Evolutionary conservation across 768 basidiomycete species (phyloP).

Genomic region (Basidioascus undulatus): DNA sequence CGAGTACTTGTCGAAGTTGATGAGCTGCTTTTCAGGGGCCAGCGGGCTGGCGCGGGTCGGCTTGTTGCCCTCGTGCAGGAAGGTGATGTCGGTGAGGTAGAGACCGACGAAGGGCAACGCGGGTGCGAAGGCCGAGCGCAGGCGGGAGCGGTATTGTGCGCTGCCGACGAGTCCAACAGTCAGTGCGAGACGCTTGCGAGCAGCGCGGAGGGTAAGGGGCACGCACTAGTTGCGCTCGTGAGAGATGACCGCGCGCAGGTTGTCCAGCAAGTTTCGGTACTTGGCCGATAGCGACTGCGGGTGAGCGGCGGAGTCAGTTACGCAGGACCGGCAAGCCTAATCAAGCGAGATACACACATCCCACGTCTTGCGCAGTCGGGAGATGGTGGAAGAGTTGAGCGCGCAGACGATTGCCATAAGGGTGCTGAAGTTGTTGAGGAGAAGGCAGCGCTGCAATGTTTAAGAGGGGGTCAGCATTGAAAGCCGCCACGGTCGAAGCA

Average conservation of each 20-base stretch:
- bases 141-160: conserved; percentile 63
- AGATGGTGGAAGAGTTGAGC: conserved; percentile 82
- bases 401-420: conserved; percentile 80
- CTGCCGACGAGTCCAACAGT: not conserved
- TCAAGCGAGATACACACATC: conserved; percentile 29
- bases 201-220: not conserved
- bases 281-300: conserved; percentile 59
- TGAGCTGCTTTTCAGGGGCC: conserved; percentile 46
- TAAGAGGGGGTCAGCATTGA: conserved; percentile 5
- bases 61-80: conserved; percentile 70
- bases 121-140: conserved; percentile 72
- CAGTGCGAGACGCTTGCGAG: not conserved
- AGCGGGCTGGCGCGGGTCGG: conserved; percentile 55
- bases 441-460: conserved; percentile 44
- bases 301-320: not conserved
- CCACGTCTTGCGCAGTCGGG: conserved; percentile 83
- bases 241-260: conserved; percentile 63
- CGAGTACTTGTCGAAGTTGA: conserved; percentile 90
- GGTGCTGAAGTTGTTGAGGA: conserved; percentile 72
- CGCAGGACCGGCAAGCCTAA: not conserved
- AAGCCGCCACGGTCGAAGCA: not conserved
- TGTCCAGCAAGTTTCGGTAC: conserved; percentile 51
- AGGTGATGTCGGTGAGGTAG: conserved; percentile 78
- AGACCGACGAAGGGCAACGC: conserved; percentile 90
- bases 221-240: conserved; percentile 77